These are phyloP conservation scores for Hymenoscyphus linearis DNA, from an alignment of 2,329 filamentous ascomycete genomes.

Conservation along the genomic window DNA sequence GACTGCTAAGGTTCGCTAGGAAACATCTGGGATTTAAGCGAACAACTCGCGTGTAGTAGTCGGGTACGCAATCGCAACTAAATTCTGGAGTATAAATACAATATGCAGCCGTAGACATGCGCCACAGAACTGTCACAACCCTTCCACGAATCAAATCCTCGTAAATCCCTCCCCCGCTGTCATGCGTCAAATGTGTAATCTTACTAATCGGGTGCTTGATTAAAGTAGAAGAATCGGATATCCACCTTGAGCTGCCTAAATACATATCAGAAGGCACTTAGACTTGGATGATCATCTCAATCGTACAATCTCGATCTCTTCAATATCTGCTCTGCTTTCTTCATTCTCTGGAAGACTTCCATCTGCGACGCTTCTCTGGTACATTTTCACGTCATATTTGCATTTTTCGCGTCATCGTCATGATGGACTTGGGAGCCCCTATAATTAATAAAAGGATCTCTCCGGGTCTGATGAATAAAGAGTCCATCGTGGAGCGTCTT, in stretches of 20 bases:
- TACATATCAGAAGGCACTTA: not conserved
- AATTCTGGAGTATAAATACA: not conserved
- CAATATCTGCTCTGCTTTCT: not conserved
- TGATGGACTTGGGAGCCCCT: not conserved
- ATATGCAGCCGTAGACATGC: no score
- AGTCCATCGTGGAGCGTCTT: not conserved
- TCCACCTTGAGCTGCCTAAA: not conserved
- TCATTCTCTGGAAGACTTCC: not conserved
- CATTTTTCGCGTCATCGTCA: not conserved
- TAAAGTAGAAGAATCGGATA: not conserved
- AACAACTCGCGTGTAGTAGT: not conserved
- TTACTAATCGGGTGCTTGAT: not conserved
- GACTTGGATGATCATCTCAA: not conserved
- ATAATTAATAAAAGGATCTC: not conserved
- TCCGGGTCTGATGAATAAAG: not conserved
- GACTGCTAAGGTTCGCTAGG: not conserved
- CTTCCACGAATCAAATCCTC: not conserved
- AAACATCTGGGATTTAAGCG: not conserved
- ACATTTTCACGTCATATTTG: not conserved
- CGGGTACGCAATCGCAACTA: no score
- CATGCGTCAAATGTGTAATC: not conserved
- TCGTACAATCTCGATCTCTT: not conserved
- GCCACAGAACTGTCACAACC: no score
- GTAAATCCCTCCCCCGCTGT: not conserved
- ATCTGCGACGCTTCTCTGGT: not conserved